Evolutionary conservation across 1,284 basidiomycete genomes (phyloP).

Genomic region (Phellopilus nigrolimitatus): DNA sequence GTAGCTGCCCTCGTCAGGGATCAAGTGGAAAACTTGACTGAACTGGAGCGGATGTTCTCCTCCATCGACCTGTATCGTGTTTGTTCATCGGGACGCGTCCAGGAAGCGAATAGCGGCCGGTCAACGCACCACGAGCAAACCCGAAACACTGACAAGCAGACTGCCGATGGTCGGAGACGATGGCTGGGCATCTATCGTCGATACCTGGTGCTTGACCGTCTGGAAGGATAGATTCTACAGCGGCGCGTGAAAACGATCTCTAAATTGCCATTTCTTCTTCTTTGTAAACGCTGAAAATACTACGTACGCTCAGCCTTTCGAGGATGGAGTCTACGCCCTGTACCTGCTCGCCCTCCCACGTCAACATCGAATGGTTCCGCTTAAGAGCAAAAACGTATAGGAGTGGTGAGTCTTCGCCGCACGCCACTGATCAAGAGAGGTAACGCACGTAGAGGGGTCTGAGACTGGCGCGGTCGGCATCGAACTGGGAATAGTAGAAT

Average conservation of each 20-base stretch:
- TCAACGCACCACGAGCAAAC: slow-evolving; percentile 64
- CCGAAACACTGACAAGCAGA: slow-evolving; percentile 87
- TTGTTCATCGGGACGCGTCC: not conserved
- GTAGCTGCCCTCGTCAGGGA: slow-evolving; percentile 74
- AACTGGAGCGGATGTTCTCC: slow-evolving; percentile 77
- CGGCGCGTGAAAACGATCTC: slow-evolving; percentile 15
- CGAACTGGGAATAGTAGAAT: slow-evolving; percentile 76
- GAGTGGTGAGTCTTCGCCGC: slow-evolving; percentile 13
- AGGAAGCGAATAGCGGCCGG: not conserved
- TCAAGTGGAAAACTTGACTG: slow-evolving; percentile 89
- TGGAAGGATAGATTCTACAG: slow-evolving; percentile 74
- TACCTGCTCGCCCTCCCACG: slow-evolving; percentile 72
- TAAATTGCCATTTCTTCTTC: not conserved
- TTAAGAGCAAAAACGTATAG: slow-evolving; percentile 32
- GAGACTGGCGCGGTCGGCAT: slow-evolving; percentile 52
- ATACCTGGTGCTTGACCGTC: slow-evolving; percentile 79
- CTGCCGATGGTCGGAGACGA: slow-evolving; percentile 59
- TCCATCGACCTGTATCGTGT: slow-evolving; percentile 67
- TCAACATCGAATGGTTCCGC: slow-evolving; percentile 85
- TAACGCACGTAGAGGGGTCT: slow-evolving; percentile 67
- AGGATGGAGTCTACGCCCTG: slow-evolving; percentile 59
- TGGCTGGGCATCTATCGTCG: slow-evolving; percentile 88
- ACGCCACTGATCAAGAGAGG: slow-evolving; percentile 23
- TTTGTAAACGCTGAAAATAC: not conserved
- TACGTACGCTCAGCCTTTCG: slow-evolving; percentile 76